Percentiles rank a stretch among this genome's conserved stretches.
Conservation (phyloP, 208 protist species). For the Trypanosoma scelopori region DNA sequence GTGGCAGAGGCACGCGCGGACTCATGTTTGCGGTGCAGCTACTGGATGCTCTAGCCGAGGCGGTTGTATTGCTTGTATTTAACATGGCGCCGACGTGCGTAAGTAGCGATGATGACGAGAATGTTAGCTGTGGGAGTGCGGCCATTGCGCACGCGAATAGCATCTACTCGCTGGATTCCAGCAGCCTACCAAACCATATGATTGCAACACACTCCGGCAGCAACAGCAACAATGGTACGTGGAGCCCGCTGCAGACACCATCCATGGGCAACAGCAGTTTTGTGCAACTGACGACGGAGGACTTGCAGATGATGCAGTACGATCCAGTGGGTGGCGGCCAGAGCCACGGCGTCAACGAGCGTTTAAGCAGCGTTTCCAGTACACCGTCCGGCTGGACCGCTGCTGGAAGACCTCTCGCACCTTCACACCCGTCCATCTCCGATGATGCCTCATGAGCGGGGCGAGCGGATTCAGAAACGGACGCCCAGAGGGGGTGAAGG, state of each 20-base stretch:
- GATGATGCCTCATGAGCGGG: conserved; percentile 4
- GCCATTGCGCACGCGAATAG: conserved; percentile 1
- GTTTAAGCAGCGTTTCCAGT: background rate
- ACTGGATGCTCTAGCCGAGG: conserved; percentile 67
- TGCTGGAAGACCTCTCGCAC: background rate
- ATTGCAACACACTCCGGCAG: background rate
- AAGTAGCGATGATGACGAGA: conserved; percentile 20
- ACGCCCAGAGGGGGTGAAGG: too few species aligned
- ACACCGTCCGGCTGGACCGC: conserved; percentile 7
- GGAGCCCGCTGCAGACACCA: background rate
- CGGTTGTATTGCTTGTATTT: conserved; percentile 68
- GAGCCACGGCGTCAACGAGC: background rate
- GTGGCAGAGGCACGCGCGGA: background rate
- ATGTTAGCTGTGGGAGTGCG: background rate
- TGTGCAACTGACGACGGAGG: conserved; percentile 30
- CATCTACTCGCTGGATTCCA: conserved; percentile 11
- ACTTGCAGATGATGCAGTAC: conserved; percentile 10
- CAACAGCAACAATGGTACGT: background rate
- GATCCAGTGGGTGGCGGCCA: background rate
- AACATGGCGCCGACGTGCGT: conserved; percentile 33
- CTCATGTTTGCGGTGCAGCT: conserved; percentile 57
- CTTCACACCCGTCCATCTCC: conserved; percentile 5
- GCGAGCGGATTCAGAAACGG: too few species aligned
- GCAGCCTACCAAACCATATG: background rate
- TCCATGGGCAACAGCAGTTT: conserved; percentile 26